These are phyloP conservation scores for Zygoascus hellenicus DNA, from an alignment of 1,139 yeast genomes.

Conservation along the genomic window DNA sequence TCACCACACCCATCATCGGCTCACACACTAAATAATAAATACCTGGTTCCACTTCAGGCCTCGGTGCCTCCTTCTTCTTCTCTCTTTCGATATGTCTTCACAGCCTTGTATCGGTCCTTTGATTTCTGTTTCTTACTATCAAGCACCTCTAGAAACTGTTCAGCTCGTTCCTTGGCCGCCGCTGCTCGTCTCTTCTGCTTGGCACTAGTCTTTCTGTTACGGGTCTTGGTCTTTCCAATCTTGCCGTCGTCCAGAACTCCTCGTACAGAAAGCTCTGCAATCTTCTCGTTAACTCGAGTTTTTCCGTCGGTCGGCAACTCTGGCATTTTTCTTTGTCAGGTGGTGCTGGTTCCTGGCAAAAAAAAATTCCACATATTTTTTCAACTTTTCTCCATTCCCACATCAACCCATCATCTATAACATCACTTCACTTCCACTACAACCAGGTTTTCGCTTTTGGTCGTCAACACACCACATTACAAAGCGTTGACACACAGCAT, in stretches of 20 bases:
- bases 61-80: constrained; percentile 10
- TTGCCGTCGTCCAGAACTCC: constrained; percentile 20
- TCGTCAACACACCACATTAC: background rate
- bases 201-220: constrained; percentile 16
- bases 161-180: constrained; percentile 27
- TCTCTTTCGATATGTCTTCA: constrained; percentile 22
- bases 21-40: no score
- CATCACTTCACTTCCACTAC: background rate
- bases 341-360: constrained; percentile 19
- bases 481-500: background rate
- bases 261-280: constrained; percentile 31
- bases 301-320: constrained; percentile 20
- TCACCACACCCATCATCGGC: no score
- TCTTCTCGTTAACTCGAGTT: constrained; percentile 27
- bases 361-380: background rate
- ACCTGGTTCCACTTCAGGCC: no score
- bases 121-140: constrained; percentile 28
- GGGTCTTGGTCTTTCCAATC: constrained; percentile 13
- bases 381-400: background rate
- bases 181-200: constrained; percentile 26
- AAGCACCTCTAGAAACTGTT: constrained; percentile 26
- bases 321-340: constrained; percentile 8
- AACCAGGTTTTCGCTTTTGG: background rate
- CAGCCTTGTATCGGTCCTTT: constrained; percentile 22
- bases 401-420: no score